Evolutionary conservation across 257 asterid genomes (phyloP), one percentile per base, ranked within the genome.

Genomic region (Solanum medicagineum): DNA sequence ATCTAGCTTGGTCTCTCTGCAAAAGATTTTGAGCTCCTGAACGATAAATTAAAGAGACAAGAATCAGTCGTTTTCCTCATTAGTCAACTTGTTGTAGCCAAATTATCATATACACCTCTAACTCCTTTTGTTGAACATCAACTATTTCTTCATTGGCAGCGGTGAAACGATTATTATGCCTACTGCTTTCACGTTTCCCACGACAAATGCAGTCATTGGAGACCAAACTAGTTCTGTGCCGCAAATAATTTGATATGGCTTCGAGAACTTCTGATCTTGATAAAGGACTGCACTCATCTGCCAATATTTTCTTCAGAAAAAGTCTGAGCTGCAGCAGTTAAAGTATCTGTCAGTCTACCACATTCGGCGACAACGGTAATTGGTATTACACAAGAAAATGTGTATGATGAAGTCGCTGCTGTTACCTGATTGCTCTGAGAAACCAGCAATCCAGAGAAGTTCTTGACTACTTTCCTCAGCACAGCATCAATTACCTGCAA

Each of bases 391-490:
- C 22, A 13, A 9, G 59, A 15, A 81, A 42, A 60, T 0, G 12
- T 3, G 60, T 9, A 79, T 47, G 84, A 49, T 17, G 6, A 68
- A 42, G 29, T 20, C 29, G 77, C 22, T 57, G 81, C 5, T 4
- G 81, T 75, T 89, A 94, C 99, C 99, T 93, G 98, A 88, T 91
- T 90, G 87, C 99, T 91, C 87, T 92, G 94, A 84, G 98, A 91
- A 55, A 86, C 89, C 90, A 93, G 85, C 87, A 92, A 84, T 51
- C 92, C 89, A 5, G 99, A 89, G 88, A 95, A 95, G 90, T 94
- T 96, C 90, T 93, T 93, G 54, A 92, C 93, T 74, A 93, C 90
- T 90, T 93, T 94, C 92, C 93, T 90, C 70, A 94, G 90, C 84
- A 95, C 83, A 82, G 91, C 83, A 88, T 95, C 97, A 83, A 92